Base-by-base conservation (phyloP, 106 monocot genomes). In the Dactylorhiza incarnata region DNA sequence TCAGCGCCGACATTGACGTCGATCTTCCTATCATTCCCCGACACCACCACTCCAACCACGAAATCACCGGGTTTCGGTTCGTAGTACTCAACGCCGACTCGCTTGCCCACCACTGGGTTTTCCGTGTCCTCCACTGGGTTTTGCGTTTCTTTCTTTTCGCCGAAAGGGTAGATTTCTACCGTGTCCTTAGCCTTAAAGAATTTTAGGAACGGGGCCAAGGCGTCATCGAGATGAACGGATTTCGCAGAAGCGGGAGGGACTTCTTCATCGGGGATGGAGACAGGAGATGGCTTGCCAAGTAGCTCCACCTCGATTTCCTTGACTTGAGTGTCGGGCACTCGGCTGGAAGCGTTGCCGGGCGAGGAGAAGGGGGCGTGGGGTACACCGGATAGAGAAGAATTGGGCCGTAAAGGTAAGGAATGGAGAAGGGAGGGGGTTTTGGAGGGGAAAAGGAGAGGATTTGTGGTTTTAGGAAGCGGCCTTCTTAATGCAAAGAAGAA, bases 1-100 rank as follows among this genome's bases (percentile, higher is more conserved):
- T 93, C 93, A 6, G 95, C 93, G 9, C 95, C 95, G 11, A 96
- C 78, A 45, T 80, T 85, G 16, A 96, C 90, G 25, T 96, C 95
- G 6, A 96, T 25, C 86, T 82, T 87, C 68, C 89, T 86, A 83
- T 89, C 86, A 14, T 96, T 88, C 62, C 93, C 90, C 1, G 90
- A 84, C 7, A 96, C 96, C 10, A 96, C 90, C 3, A 93, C 96
- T 24, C 93, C 80, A 54, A 88, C 88, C 61, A 83, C 88, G 13
- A 88, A 72, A 54, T 94, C 90, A 13, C 94, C 94, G 9, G 84
- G 75, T 52, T 88, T 90, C 15, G 94, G 90, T 4, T 94, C 86
- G 49, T 94, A 94, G 63, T 86, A 94, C 49, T 79, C 81, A 45
- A 90, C 82, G 5, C 17, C 66, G 5, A 82, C 82, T 72, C 52